These are phyloP conservation scores for Orbilia ellipsospora DNA, from an alignment of 2,329 filamentous ascomycete genomes.

Conservation along the genomic window DNA sequence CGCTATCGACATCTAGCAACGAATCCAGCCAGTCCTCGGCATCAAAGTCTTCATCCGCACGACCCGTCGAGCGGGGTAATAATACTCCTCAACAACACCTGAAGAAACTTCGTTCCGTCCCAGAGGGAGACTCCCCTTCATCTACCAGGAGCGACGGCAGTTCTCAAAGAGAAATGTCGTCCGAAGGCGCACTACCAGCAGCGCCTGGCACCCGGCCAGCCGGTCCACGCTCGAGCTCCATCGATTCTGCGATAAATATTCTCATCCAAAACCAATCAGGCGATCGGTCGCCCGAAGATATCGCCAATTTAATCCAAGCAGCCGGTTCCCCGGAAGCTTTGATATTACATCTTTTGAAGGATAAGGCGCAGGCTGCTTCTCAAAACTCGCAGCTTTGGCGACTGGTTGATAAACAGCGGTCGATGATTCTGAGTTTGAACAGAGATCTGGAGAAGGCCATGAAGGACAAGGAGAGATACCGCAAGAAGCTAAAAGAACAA, in stretches of 20 bases:
- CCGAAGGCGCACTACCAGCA: conserved; percentile 56
- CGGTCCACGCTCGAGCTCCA: conserved; percentile 80
- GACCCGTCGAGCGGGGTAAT: conserved; percentile 51
- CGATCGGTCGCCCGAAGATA: conserved; percentile 75
- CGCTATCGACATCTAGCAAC: conserved; percentile 51
- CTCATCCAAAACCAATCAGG: conserved; percentile 67
- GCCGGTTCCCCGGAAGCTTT: conserved; percentile 90
- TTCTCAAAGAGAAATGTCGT: conserved; percentile 52
- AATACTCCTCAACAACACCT: conserved; percentile 56
- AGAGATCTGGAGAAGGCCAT: conserved; percentile 90
- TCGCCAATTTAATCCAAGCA: conserved; percentile 80
- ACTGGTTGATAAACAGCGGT: conserved; percentile 92
- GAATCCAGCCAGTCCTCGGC: conserved; percentile 48
- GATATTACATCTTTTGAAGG: conserved; percentile 86
- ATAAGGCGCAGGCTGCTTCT: conserved; percentile 86
- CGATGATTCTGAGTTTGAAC: conserved; percentile 92
- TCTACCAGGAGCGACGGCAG: conserved; percentile 45
- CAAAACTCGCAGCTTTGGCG: conserved; percentile 96
- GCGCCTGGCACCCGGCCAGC: conserved; percentile 59
- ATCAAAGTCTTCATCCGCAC: conserved; percentile 50
- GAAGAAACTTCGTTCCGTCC: conserved; percentile 57
- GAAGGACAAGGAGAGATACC: conserved; percentile 94
- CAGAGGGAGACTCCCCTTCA: conserved; percentile 45
- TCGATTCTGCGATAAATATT: conserved; percentile 84
- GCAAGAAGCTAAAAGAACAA: conserved; percentile 86